phyloP scores from a whole-genome alignment of 768 basidiomycete genomes.

The Suillus variegatus region DNA sequence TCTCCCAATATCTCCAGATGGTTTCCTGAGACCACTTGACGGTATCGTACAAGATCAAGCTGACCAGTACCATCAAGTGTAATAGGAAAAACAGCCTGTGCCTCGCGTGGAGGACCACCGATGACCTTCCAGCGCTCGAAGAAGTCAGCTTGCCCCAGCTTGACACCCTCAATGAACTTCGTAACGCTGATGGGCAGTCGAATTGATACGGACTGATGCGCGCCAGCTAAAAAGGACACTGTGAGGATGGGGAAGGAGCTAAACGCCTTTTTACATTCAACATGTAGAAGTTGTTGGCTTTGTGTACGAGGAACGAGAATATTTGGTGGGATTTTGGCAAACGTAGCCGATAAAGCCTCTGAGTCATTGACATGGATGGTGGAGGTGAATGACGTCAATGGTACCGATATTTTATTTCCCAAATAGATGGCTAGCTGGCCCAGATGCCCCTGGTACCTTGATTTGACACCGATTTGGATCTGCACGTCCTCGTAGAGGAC shows the following conservation, averaged over 20 bases:
- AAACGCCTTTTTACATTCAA: conserved; percentile 94
- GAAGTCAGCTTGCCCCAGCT: conserved; percentile 81
- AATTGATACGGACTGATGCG: conserved; percentile 83
- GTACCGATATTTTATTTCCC: conserved; percentile 89
- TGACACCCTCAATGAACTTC: conserved; percentile 94
- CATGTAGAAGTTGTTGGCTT: conserved; percentile 88
- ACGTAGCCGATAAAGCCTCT: conserved; percentile 76
- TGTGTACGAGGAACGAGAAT: conserved; percentile 82
- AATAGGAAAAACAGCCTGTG: conserved; percentile 86
- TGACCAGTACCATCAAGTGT: conserved; percentile 63
- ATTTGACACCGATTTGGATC: conserved; percentile 95
- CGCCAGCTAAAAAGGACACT: conserved; percentile 90
- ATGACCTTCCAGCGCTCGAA: conserved; percentile 99
- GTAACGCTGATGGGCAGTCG: conserved; percentile 85
- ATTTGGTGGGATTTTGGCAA: conserved; percentile 89
- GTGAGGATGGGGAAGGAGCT: conserved; percentile 73
- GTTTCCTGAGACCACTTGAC: conserved; percentile 77
- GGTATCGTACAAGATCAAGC: conserved; percentile 72
- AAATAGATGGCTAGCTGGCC: conserved; percentile 94
- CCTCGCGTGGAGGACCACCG: conserved; percentile 92
- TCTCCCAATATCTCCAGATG: conserved; percentile 76
- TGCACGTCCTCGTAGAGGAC: conserved; percentile 95
- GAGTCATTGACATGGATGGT: conserved; percentile 72
- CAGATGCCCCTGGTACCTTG: conserved; percentile 91
- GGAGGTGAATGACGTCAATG: conserved; percentile 91